phyloP scores from a whole-genome alignment of 225 moss, liverwort and hornwort species.

The Polytrichum commune region DNA sequence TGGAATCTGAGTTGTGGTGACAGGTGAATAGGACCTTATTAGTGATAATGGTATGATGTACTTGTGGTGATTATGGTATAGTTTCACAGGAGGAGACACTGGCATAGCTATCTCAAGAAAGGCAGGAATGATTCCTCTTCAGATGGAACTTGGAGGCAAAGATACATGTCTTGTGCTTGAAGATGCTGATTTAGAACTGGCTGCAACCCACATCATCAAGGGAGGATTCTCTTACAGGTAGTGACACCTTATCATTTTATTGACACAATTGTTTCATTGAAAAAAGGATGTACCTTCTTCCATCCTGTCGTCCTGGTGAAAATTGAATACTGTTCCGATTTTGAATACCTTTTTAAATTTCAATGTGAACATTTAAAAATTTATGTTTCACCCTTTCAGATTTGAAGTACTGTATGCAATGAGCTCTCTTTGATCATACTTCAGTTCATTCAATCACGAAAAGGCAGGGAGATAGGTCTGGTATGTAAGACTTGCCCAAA shows the following conservation, averaged over 20 bases:
- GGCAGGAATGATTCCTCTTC: conserved; percentile 88
- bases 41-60: not conserved
- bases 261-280: no score
- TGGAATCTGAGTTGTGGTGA: not conserved
- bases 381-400: not conserved
- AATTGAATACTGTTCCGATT: no score
- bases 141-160: conserved; percentile 97
- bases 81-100: conserved; percentile 89
- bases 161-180: conserved; percentile 77
- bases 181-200: conserved; percentile 85
- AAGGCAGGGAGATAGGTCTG: no score
- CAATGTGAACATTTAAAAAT: not conserved
- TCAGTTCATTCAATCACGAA: not conserved
- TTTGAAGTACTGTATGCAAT: not conserved
- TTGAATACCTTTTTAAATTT: not conserved
- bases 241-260: not conserved
- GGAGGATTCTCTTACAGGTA: conserved; percentile 96
- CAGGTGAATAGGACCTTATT: not conserved
- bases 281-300: no score
- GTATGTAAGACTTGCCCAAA: not conserved
- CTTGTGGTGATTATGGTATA: conserved; percentile 16
- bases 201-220: conserved; percentile 86
- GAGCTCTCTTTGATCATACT: not conserved
- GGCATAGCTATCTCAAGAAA: conserved; percentile 83
- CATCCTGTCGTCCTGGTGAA: no score